A percentile compares a stretch with the other conserved stretches of the same genome.
Evolutionary conservation across 1,284 basidiomycete species (phyloP).

Genomic region (Pisolithus thermaeus): DNA sequence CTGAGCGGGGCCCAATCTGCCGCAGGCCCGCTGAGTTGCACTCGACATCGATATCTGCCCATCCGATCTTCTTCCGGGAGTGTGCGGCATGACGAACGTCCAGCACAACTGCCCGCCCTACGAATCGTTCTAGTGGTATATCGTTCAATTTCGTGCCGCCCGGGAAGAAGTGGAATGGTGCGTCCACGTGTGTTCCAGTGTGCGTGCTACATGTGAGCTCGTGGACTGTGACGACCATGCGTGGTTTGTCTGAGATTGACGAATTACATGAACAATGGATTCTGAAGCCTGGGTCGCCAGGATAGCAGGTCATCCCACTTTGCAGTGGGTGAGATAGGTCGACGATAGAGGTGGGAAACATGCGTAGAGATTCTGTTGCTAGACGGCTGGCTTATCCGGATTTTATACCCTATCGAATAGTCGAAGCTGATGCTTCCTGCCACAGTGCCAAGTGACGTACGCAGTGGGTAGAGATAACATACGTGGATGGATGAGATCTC

Average conservation of each 20-base stretch:
- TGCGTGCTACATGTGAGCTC: slow-evolving; percentile 26
- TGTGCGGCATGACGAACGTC: slow-evolving; percentile 38
- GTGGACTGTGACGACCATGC: slow-evolving; percentile 18
- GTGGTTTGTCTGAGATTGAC: slow-evolving; percentile 5
- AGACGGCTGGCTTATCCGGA: no score
- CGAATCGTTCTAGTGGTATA: slow-evolving; percentile 43
- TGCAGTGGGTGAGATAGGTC: slow-evolving; percentile 24
- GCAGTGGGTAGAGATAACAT: no score
- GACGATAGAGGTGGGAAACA: slow-evolving; percentile 16
- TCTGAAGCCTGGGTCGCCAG: slow-evolving; percentile 24
- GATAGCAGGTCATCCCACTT: slow-evolving; percentile 23
- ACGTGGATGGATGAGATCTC: no score
- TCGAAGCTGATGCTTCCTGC: no score
- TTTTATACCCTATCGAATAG: no score
- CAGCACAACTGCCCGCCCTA: slow-evolving; percentile 47
- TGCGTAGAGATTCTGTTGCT: neutral
- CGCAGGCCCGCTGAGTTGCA: slow-evolving; percentile 1
- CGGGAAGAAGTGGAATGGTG: slow-evolving; percentile 63
- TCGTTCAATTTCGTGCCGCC: slow-evolving; percentile 51
- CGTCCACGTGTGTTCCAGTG: slow-evolving; percentile 67
- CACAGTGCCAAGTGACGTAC: no score
- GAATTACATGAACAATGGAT: slow-evolving; percentile 14
- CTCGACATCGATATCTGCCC: slow-evolving; percentile 34
- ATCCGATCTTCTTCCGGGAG: slow-evolving; percentile 43
- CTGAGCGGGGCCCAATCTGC: slow-evolving; percentile 22